Base-by-base conservation (phyloP, 2,329 filamentous ascomycete genomes). In the Cladosporium phlei region DNA sequence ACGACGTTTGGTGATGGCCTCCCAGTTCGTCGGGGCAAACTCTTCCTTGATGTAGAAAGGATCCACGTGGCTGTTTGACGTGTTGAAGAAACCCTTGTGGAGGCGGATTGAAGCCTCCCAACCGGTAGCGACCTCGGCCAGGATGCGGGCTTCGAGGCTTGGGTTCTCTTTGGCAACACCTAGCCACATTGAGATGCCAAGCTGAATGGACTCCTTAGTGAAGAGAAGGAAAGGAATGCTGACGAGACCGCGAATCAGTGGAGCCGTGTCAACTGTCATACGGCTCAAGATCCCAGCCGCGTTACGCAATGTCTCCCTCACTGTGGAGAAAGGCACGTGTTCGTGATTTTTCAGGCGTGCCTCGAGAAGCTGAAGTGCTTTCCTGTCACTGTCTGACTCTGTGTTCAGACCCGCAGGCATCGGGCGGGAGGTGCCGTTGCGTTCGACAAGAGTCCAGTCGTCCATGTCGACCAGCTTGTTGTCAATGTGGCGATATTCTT, bases 161-260 rank as follows among this genome's bases (percentile, higher is more conserved):
- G 90, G 87, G 59, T 95, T 97, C 65, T 98, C 93, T 59, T 97
- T 93, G 60, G 97, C 94, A 11, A 97, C 87, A 20, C 93, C 93
- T 51, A 96, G 81, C 93, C 93, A 99, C 5, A 98, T 73, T 3
- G 93, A 96, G 27, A 96, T 86, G 5, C 93, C 94, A 40, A 97
- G 80, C 63, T 95, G 95, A 64, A 98, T 93, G 2, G 90, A 93
- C 60, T 95, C 86, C 64, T 95, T 95, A 4, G 86, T 94, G 64
- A 98, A 97, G 37, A 95, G 80, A 30, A 81, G 79, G 66, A 98
- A 98, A 0, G 93, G 94, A 51, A 98, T 93, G 55, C 81, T 84
- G 52, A 99, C 91, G 12, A 99, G 76, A 60, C 94, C 85, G 60
- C 91, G 86, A 10, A 88, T 82, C 47, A 96, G 83, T 14, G 45